phyloP scores from a whole-genome alignment of 2,329 filamentous ascomycete genomes.

The Pseudogymnoascus sp. region DNA sequence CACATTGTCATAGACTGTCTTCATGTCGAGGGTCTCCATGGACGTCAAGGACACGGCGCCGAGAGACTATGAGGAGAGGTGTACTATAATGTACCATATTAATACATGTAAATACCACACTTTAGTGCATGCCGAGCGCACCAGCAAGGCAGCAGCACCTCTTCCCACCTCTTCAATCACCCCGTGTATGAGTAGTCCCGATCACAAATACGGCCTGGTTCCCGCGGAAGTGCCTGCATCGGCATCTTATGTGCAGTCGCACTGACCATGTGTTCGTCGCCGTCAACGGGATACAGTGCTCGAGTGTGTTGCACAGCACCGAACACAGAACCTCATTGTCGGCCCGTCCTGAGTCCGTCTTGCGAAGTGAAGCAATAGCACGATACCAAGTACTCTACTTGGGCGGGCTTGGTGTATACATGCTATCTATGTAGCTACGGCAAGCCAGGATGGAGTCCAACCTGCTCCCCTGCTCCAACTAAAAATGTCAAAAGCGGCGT shows the following conservation, averaged over 20 bases:
- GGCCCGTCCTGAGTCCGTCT: slow-evolving; percentile 2
- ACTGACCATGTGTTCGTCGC: slow-evolving; percentile 7
- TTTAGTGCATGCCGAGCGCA: background rate
- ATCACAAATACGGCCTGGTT: background rate
- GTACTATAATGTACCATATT: slow-evolving; percentile 4
- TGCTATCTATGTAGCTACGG: background rate
- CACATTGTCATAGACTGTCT: background rate
- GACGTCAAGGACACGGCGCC: background rate
- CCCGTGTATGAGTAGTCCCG: background rate
- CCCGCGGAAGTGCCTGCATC: background rate
- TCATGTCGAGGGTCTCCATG: background rate
- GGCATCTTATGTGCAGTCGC: background rate
- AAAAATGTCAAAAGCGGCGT: background rate
- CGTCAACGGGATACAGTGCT: background rate
- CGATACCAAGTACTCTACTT: background rate
- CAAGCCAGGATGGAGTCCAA: background rate
- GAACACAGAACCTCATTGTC: background rate
- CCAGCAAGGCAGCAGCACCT: background rate
- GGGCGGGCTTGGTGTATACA: background rate
- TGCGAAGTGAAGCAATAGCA: background rate
- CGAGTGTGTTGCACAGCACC: background rate
- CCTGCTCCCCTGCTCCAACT: background rate
- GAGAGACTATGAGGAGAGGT: background rate
- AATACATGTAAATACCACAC: background rate
- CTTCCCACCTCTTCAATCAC: background rate